Evolutionary conservation across 352 stramenopile species (phyloP).

Genomic region (Vaucheria bursata): DNA sequence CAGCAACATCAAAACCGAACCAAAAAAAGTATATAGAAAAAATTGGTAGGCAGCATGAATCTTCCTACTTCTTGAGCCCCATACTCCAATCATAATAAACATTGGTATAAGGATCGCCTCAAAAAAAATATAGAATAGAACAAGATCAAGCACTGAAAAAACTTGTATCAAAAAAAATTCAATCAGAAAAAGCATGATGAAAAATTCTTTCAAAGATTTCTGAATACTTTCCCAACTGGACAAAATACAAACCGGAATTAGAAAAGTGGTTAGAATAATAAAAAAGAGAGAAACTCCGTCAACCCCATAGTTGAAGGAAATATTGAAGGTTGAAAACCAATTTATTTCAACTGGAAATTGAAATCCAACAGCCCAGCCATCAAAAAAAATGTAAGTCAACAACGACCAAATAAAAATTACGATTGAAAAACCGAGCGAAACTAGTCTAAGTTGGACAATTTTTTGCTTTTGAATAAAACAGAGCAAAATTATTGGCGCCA

Average conservation of each 20-base stretch:
- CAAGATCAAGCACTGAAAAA: conserved; percentile 50
- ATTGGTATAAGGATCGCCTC: conserved; percentile 53
- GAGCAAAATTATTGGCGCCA: too few species aligned
- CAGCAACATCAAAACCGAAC: conserved; percentile 52
- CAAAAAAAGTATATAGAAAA: conserved; percentile 53
- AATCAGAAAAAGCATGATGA: conserved; percentile 42
- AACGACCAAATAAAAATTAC: too few species aligned
- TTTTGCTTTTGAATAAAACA: too few species aligned
- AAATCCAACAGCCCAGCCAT: too few species aligned
- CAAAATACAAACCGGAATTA: not conserved
- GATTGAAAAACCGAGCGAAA: too few species aligned
- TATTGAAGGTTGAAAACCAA: conserved; percentile 54
- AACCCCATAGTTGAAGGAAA: conserved; percentile 55
- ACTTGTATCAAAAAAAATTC: conserved; percentile 54
- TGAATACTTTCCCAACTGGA: not conserved
- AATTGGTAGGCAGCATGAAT: conserved; percentile 52
- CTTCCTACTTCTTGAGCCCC: conserved; percentile 52
- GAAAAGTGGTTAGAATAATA: not conserved
- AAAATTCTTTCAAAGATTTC: not conserved
- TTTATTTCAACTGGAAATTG: too few species aligned
- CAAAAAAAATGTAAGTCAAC: too few species aligned
- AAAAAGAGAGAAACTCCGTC: not conserved
- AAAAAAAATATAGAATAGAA: conserved; percentile 55
- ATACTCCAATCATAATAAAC: conserved; percentile 55
- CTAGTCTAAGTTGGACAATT: too few species aligned